Evolutionary conservation across 1,139 yeast species (phyloP), one percentile per base, ranked within the genome.

Genomic region (Hansenula lynferdii): DNA sequence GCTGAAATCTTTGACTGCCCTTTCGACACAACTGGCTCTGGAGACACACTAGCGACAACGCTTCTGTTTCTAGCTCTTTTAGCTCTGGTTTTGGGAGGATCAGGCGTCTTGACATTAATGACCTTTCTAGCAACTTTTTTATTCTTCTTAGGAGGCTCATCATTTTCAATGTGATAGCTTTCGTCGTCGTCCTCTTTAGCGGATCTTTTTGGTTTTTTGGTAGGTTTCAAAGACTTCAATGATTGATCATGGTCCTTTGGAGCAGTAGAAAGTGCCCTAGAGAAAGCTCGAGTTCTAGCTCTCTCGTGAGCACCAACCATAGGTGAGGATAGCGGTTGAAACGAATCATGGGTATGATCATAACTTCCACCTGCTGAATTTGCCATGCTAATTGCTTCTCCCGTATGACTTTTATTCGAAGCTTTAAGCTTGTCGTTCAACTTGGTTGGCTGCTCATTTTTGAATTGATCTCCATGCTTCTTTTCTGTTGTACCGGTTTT

Each of bases 291-390:
- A 15, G 31, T 17, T 19, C 27, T 32, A 1, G 42, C 45, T 16
- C 45, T 34, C 9, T 35, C 33, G 18, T 40, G 37, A 12, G 38
- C 37, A 3, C 40, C 37, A 2, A 39, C 34, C 23, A 44, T 27
- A 5, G 50, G 50, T 1, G 51, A 46, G 1, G 47, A 19, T n/a
- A 34, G n/a, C 12, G 34, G 34, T 21, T 22, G 16, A 16, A 31
- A 31, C 12, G 34, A 31, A 14, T 44, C 42, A 21, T 25, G 28
- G 4, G 40, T 34, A 7, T 30, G 38, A 22, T 40, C 37, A 20
- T 22, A n/a, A 10, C 25, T 16, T 2, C 40, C 48, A 16, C 18
- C 22, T 8, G 44, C 37, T 5, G 42, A 36, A 8, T 27, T 36
- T 15, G 36, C 35, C 11, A 9, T 10, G 3, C 15, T 24, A 1